Conservation (phyloP, 768 basidiomycete species). For the Boletus reticulatus region DNA sequence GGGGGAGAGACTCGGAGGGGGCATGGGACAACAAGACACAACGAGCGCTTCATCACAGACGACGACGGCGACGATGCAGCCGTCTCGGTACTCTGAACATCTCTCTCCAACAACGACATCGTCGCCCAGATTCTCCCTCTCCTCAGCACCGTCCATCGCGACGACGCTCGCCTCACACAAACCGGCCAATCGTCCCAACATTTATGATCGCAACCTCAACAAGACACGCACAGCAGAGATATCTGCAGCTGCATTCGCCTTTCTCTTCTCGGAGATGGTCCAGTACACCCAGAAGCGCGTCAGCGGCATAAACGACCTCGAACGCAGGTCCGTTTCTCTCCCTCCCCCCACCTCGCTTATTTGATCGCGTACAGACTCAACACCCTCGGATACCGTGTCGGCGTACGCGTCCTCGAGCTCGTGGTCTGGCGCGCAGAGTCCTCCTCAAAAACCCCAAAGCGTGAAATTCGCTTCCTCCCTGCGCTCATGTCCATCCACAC, state of each 20-base stretch:
- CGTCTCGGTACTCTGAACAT: neutral
- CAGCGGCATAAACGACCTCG: slow-evolving; percentile 91
- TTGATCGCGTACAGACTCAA: slow-evolving; percentile 59
- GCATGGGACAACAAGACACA: slow-evolving; percentile 38
- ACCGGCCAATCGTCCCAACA: slow-evolving; percentile 56
- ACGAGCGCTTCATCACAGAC: no score
- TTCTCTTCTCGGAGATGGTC: slow-evolving; percentile 90
- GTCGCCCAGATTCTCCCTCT: slow-evolving; percentile 71
- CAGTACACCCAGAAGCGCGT: slow-evolving; percentile 97
- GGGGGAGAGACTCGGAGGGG: slow-evolving; percentile 45
- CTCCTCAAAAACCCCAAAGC: slow-evolving; percentile 84
- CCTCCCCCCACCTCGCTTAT: neutral
- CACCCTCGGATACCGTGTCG: slow-evolving; percentile 90
- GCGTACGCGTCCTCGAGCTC: slow-evolving; percentile 82
- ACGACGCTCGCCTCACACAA: slow-evolving; percentile 36
- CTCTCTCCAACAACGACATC: slow-evolving; percentile 48
- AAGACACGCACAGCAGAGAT: slow-evolving; percentile 86
- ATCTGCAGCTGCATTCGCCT: slow-evolving; percentile 78
- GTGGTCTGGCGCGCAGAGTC: slow-evolving; percentile 79
- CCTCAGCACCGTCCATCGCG: slow-evolving; percentile 36
- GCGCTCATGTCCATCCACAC: slow-evolving; percentile 94
- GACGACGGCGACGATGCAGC: neutral
- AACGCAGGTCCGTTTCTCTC: slow-evolving; percentile 64
- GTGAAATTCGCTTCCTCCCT: slow-evolving; percentile 87
- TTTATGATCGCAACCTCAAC: slow-evolving; percentile 88